Conservation (phyloP, 2,329 filamentous ascomycete species). For the Hyphodiscus sp. region DNA sequence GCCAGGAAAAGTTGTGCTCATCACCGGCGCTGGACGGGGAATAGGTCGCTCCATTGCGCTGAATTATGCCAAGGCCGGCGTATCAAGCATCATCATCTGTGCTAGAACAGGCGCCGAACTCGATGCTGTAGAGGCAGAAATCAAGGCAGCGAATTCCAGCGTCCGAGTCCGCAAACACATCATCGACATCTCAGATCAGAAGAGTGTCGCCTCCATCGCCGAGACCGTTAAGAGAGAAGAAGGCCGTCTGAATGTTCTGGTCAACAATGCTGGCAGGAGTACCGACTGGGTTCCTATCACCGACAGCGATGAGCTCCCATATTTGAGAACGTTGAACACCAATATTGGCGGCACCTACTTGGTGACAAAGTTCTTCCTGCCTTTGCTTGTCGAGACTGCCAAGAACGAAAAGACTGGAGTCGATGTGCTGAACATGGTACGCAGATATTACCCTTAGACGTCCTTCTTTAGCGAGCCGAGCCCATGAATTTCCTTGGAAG, state of each 20-base stretch:
- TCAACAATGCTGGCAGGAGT: conserved; percentile 38
- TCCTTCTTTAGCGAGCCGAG: too few relatives aligned
- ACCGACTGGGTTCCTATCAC: conserved; percentile 30
- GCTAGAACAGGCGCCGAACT: conserved; percentile 6
- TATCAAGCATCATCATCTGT: conserved; percentile 7
- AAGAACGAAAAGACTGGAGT: conserved; percentile 26
- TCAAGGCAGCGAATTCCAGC: background rate
- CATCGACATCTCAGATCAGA: conserved; percentile 5
- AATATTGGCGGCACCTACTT: conserved; percentile 45
- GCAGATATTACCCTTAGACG: too few relatives aligned
- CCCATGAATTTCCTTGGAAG: too few relatives aligned
- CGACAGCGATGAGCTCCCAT: conserved; percentile 35
- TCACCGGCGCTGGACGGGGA: conserved; percentile 75
- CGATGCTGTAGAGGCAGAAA: conserved; percentile 1
- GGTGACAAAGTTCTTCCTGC: conserved; percentile 40
- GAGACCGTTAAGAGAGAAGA: conserved; percentile 1
- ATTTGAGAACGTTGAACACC: conserved; percentile 40
- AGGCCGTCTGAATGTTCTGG: conserved; percentile 33
- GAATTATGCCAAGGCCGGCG: conserved; percentile 72
- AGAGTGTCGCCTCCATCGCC: conserved; percentile 2
- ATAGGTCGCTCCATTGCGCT: conserved; percentile 47
- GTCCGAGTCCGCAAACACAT: conserved; percentile 5
- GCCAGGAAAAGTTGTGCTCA: conserved; percentile 61
- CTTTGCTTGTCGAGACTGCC: conserved; percentile 34
- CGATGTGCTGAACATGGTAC: conserved; percentile 34